These are phyloP conservation scores for Mycena polygramma DNA, from an alignment of 768 basidiomycete species.

Conservation along the genomic window DNA sequence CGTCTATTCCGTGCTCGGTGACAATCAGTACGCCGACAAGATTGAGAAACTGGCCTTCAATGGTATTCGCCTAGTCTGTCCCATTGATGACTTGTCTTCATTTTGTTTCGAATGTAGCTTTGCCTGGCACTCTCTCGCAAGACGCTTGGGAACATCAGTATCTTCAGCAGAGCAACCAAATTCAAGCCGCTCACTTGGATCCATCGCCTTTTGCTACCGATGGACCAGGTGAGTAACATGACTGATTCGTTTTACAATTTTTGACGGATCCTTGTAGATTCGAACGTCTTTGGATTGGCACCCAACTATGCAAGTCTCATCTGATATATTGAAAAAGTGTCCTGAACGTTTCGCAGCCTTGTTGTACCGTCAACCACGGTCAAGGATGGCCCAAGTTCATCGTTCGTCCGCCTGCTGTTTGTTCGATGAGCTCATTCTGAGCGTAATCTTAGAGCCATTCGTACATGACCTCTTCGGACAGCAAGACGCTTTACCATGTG, in stretches of 20 bases:
- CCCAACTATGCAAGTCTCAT: constrained; percentile 26
- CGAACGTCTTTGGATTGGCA: constrained; percentile 26
- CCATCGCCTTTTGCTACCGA: constrained; percentile 34
- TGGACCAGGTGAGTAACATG: constrained; percentile 18
- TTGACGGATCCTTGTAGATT: constrained; percentile 1
- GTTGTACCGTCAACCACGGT: constrained; percentile 35
- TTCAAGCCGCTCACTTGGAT: constrained; percentile 27
- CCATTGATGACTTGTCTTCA: background rate
- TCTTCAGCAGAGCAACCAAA: constrained; percentile 35
- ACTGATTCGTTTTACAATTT: background rate
- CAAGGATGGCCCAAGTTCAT: constrained; percentile 38
- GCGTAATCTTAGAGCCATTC: constrained; percentile 24
- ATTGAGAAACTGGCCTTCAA: constrained; percentile 34
- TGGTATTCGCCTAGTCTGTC: constrained; percentile 6
- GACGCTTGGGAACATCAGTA: constrained; percentile 36
- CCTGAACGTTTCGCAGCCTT: constrained; percentile 13
- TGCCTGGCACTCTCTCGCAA: constrained; percentile 25
- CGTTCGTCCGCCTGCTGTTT: constrained; percentile 8
- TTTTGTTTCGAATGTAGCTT: constrained; percentile 14
- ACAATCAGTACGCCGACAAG: constrained; percentile 30
- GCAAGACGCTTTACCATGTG: constrained; percentile 31
- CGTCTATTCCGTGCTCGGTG: constrained; percentile 29
- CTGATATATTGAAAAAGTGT: background rate
- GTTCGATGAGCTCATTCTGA: background rate
- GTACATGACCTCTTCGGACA: constrained; percentile 32